Evolutionary conservation across 495 filamentous ascomycete genomes (phyloP).

Genomic region (Pyrenula aspistea): DNA sequence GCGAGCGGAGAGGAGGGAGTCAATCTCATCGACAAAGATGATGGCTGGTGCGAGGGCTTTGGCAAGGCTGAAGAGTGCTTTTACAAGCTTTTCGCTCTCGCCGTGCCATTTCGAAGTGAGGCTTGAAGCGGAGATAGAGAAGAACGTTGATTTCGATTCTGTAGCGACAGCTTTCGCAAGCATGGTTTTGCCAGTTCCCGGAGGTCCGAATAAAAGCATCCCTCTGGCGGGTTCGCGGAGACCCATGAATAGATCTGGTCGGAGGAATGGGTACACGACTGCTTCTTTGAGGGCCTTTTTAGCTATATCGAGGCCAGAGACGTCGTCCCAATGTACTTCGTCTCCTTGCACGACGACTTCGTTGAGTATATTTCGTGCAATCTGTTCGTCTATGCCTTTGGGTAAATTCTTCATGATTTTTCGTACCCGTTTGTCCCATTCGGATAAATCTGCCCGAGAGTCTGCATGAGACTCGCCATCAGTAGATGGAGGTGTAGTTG

Average conservation of each 20-base stretch:
- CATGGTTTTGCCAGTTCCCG: conserved; percentile 98
- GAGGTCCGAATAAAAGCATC: conserved; percentile 94
- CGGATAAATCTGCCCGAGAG: conserved; percentile 22
- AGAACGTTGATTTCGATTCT: conserved; percentile 91
- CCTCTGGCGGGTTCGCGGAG: conserved; percentile 87
- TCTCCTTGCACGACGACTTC: conserved; percentile 94
- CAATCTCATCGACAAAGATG: conserved; percentile 98
- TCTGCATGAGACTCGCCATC: conserved; percentile 27
- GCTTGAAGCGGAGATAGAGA: conserved; percentile 88
- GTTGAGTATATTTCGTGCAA: conserved; percentile 85
- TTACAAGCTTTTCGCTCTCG: conserved; percentile 92
- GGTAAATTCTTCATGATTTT: conserved; percentile 64
- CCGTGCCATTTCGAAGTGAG: conserved; percentile 94
- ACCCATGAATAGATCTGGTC: conserved; percentile 91
- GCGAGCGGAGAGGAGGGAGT: conserved; percentile 79
- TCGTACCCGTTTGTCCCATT: conserved; percentile 39
- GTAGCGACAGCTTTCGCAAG: conserved; percentile 90
- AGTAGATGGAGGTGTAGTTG: conserved; percentile 30
- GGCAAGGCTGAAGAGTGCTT: conserved; percentile 81
- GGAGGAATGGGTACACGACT: conserved; percentile 93
- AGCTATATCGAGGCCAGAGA: conserved; percentile 81
- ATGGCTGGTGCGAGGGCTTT: conserved; percentile 88
- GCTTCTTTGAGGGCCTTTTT: conserved; percentile 92
- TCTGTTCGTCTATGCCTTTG: conserved; percentile 63
- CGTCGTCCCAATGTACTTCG: conserved; percentile 89